Base-by-base conservation (phyloP, 148 eudicot species). In the Heliosperma pusillum region DNA sequence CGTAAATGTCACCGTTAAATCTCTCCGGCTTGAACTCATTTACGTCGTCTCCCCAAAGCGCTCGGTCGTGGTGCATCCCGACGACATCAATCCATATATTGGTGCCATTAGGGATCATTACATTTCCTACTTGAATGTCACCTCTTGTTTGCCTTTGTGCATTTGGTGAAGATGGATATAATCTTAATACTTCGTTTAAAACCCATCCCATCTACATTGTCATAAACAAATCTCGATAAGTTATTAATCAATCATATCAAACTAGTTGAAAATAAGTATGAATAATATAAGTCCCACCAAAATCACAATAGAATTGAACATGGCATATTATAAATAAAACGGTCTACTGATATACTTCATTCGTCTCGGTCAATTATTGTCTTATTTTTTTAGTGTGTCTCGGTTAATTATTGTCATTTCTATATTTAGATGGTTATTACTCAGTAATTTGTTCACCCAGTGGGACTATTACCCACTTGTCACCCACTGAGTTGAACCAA, bases 151-250 rank as follows among this genome's bases (percentile, higher is more conserved):
- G 92, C 68, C 95, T 79, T 58, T 89, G 91, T 10, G 82, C 91
- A 71, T 91, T 91, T 58, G 98, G 98, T 1, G 98, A 88, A 0
- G 98, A 80, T n/a, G 98, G 84, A 45, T 93, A 93, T 47, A 93
- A 65, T 7, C 97, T 68, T 20, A 93, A 57, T 30, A 89, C 95
- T 81, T 93, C 98, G n/a, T 87, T 89, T 84, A 93, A 83, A 56
- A 93, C 97, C 97, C 97, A 93, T 72, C 95, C 95, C 98, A 93
- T 93, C 97, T 93, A 86, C 80, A 78, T 24, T 8, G 25, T 36
- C 20, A 9, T 15, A 25, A n/a, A 60, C 10, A 30, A 16, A 0
- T 66, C 10, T 69, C 13, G 13, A 25, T 79, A 22, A 73, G 67
- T 53, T 16, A 0, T 59, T 27, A 9, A 22, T 22, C 12, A 11